Conservation (phyloP, 2,329 filamentous ascomycete genomes). For the Hypoxylon sp. region DNA sequence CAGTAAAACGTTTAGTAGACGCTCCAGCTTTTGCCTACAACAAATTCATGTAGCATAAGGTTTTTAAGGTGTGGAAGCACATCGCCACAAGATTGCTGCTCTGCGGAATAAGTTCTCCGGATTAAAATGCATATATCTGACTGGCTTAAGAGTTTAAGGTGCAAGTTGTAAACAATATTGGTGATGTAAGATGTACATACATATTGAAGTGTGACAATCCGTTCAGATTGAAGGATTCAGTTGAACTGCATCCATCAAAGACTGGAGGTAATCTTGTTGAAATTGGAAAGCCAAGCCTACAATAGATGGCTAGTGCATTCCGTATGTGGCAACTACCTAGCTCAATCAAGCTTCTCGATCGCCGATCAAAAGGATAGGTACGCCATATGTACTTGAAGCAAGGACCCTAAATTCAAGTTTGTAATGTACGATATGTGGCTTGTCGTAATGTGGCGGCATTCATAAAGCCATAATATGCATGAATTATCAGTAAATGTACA, state of each 20-base stretch:
- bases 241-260: conserved; percentile 26
- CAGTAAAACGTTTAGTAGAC: background rate
- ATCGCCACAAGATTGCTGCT: conserved; percentile 14
- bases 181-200: background rate
- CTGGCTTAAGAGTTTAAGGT: background rate
- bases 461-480: background rate
- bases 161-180: background rate
- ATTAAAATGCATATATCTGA: background rate
- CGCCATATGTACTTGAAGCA: conserved; percentile 9
- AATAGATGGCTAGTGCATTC: conserved; percentile 12
- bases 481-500: no score
- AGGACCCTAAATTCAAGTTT: conserved; percentile 5
- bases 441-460: background rate
- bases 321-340: conserved; percentile 14
- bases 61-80: conserved; percentile 29
- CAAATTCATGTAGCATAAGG: conserved; percentile 1
- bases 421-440: conserved; percentile 9
- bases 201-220: conserved; percentile 1
- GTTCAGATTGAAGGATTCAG: conserved; percentile 28
- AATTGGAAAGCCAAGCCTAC: conserved; percentile 30
- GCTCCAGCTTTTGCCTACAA: conserved; percentile 3
- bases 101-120: conserved; percentile 25
- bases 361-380: conserved; percentile 25
- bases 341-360: conserved; percentile 23
- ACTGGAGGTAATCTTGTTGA: conserved; percentile 24